Conservation (phyloP, 306 rosid species). For the Ormosia emarginata region DNA sequence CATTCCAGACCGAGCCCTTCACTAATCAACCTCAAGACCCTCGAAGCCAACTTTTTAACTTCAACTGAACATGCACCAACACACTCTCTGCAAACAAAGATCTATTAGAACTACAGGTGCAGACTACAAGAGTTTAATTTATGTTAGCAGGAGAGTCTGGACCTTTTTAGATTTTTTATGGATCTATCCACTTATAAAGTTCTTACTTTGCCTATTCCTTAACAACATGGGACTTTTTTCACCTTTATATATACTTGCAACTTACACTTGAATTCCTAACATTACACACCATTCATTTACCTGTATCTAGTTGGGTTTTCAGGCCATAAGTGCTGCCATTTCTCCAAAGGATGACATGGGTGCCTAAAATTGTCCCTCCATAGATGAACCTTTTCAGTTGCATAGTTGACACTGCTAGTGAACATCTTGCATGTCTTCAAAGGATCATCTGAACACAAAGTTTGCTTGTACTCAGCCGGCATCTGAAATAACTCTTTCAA, state of each 20-base stretch:
- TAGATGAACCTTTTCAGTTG: constrained; percentile 20
- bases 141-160: not conserved
- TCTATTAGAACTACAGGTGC: not conserved
- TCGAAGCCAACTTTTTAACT: constrained; percentile 22
- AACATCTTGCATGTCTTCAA: not conserved
- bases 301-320: constrained; percentile 24
- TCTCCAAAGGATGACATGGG: constrained; percentile 27
- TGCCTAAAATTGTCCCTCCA: constrained; percentile 32
- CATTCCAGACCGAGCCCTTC: constrained; percentile 24
- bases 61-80: constrained; percentile 20
- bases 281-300: not conserved
- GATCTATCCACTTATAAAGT: too few species aligned
- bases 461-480: constrained; percentile 24
- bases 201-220: too few species aligned
- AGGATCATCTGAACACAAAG: constrained; percentile 17
- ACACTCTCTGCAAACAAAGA: not conserved
- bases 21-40: constrained; percentile 20
- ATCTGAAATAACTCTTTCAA: constrained; percentile 24
- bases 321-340: constrained; percentile 32
- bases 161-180: too few species aligned
- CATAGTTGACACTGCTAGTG: constrained; percentile 25
- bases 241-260: too few species aligned
- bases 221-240: too few species aligned
- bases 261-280: too few species aligned
- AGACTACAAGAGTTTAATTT: not conserved